Evolutionary conservation across 73 alveolate species (phyloP).

Genomic region (Breviolum minutum): DNA sequence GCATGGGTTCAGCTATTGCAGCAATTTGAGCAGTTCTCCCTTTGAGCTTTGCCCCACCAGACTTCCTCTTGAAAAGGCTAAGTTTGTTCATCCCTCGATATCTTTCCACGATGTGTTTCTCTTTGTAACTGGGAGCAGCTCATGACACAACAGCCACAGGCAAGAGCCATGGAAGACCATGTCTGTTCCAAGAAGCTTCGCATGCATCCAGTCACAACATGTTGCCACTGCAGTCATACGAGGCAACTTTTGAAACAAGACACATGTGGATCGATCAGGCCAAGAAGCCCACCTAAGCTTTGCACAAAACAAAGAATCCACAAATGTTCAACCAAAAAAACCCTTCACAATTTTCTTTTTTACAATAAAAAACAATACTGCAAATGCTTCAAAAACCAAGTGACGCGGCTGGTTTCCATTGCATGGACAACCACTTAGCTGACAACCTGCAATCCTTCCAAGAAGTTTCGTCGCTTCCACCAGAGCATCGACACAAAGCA

Average conservation of each 20-base stretch:
- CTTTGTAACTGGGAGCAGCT: neutral
- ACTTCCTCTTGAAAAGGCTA: neutral
- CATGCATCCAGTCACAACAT: neutral
- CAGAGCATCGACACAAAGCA: neutral
- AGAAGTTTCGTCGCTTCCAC: neutral
- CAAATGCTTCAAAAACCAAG: neutral
- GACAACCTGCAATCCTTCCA: neutral
- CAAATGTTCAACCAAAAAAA: no score
- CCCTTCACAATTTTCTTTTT: no score
- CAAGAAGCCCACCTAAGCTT: neutral
- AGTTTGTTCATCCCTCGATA: constrained; percentile 21
- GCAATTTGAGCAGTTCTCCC: neutral
- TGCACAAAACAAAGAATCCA: neutral
- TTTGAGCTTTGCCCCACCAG: neutral
- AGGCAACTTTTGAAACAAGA: neutral
- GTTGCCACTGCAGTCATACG: neutral
- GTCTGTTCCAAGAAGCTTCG: neutral
- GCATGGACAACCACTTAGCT: neutral
- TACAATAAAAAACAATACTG: neutral
- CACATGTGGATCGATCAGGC: neutral
- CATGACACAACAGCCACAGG: neutral
- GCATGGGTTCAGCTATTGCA: neutral
- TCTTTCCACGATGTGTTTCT: neutral
- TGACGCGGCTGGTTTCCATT: neutral
- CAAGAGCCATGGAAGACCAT: neutral